These are phyloP conservation scores for Tricholoma bakamatsutake DNA, from an alignment of 768 basidiomycete species.

Conservation along the genomic window DNA sequence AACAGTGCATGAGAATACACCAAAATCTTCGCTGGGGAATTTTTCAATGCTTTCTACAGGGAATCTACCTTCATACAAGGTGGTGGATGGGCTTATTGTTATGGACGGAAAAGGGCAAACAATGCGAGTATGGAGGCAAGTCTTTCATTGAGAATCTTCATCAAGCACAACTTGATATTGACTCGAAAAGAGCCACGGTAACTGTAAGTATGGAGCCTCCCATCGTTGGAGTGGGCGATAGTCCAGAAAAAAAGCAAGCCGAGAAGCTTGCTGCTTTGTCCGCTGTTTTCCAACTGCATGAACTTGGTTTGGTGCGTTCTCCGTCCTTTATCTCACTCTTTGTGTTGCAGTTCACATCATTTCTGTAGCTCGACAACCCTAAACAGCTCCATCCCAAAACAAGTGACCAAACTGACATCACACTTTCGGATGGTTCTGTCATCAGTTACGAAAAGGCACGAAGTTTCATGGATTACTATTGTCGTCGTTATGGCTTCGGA, in stretches of 20 bases:
- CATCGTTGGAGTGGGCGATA: conserved; percentile 61
- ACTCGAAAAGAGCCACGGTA: conserved; percentile 32
- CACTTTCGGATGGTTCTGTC: conserved; percentile 56
- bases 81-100: conserved; percentile 22
- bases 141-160: neutral
- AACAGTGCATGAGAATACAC: conserved; percentile 25
- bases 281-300: conserved; percentile 65
- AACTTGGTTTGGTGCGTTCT: conserved; percentile 54
- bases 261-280: conserved; percentile 73
- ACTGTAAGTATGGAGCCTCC: conserved; percentile 30
- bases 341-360: conserved; percentile 1
- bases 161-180: neutral
- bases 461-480: conserved; percentile 95
- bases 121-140: conserved; percentile 40
- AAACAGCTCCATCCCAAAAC: conserved; percentile 21
- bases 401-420: conserved; percentile 17
- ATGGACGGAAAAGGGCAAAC: conserved; percentile 14
- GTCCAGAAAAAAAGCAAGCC: conserved; percentile 52
- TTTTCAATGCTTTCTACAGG: conserved; percentile 24
- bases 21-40: conserved; percentile 38
- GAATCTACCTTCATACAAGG: conserved; percentile 28
- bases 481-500: conserved; percentile 67
- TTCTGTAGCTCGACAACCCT: conserved; percentile 32
- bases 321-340: neutral
- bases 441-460: conserved; percentile 71